phyloP scores from a whole-genome alignment of 2,329 filamentous ascomycete genomes.

The Hypoxylon sp. region DNA sequence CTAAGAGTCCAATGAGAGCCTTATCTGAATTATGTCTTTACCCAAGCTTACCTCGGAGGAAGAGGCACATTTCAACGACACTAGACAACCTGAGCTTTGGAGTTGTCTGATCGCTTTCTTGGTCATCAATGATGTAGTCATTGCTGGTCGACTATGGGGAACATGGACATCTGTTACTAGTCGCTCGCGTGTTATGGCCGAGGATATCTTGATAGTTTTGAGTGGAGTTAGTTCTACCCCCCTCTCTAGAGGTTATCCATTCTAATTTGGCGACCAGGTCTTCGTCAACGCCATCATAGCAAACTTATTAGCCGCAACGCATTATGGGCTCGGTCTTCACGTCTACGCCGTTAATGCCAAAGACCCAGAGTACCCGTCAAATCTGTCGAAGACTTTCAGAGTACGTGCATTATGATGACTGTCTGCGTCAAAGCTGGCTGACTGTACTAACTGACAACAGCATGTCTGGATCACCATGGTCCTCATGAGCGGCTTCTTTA shows the following conservation, averaged over 20 bases:
- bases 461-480: constrained; percentile 48
- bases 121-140: constrained; percentile 40
- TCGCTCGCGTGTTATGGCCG: constrained; percentile 39
- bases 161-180: constrained; percentile 40
- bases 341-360: constrained; percentile 37
- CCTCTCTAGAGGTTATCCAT: background rate
- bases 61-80: constrained; percentile 35
- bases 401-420: constrained; percentile 26
- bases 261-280: constrained; percentile 32
- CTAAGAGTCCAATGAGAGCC: constrained; percentile 10
- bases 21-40: constrained; percentile 27
- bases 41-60: constrained; percentile 24
- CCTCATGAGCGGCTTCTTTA: constrained; percentile 45
- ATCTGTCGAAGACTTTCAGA: constrained; percentile 43
- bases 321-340: constrained; percentile 45
- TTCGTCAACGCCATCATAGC: constrained; percentile 45
- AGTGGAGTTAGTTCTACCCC: constrained; percentile 40
- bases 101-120: constrained; percentile 42
- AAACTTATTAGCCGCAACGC: constrained; percentile 46
- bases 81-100: constrained; percentile 42
- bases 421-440: constrained; percentile 6
- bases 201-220: constrained; percentile 41
- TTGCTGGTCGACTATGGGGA: constrained; percentile 42
- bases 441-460: constrained; percentile 24
- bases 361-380: constrained; percentile 40